phyloP scores from a whole-genome alignment of 352 stramenopile species.

The Globisporangium viniferum region DNA sequence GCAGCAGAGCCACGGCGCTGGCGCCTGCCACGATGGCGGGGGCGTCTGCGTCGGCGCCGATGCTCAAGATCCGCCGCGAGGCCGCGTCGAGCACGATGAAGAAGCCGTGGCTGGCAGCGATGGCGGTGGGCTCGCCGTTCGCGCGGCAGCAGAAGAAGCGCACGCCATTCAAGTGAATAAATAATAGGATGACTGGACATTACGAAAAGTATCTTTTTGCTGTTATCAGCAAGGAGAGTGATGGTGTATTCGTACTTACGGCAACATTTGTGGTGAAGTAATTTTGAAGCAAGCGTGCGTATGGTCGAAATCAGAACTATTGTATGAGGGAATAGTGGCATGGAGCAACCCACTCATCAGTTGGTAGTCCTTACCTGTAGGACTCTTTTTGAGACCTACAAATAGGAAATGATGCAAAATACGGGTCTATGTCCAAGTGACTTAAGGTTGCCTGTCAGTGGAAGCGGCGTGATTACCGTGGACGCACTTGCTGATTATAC shows the following conservation, averaged over 20 bases:
- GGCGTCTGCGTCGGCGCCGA: slow-evolving; percentile 11
- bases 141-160: slow-evolving; percentile 25
- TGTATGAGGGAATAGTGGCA: too few relatives aligned
- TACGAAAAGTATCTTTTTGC: neutral
- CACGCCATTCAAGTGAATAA: slow-evolving; percentile 25
- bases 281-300: too few relatives aligned
- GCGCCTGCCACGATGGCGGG: slow-evolving; percentile 2
- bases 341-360: slow-evolving; percentile 8
- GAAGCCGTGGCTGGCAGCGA: slow-evolving; percentile 31
- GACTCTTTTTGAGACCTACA: slow-evolving; percentile 56
- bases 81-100: slow-evolving; percentile 53
- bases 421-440: slow-evolving; percentile 78
- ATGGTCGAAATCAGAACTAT: too few relatives aligned
- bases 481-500: too few relatives aligned
- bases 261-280: too few relatives aligned
- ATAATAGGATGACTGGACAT: too few relatives aligned
- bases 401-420: slow-evolving; percentile 83
- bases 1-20: slow-evolving; percentile 16
- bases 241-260: too few relatives aligned
- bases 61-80: slow-evolving; percentile 49
- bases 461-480: slow-evolving; percentile 75
- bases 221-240: too few relatives aligned
- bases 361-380: slow-evolving; percentile 76
- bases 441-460: slow-evolving; percentile 70
- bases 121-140: slow-evolving; percentile 9